A percentile compares a stretch with the other conserved stretches of the same genome.
These are phyloP conservation scores for Fragilariopsis cylindrus DNA, from an alignment of 108 stramenopile genomes.

Conservation along the genomic window DNA sequence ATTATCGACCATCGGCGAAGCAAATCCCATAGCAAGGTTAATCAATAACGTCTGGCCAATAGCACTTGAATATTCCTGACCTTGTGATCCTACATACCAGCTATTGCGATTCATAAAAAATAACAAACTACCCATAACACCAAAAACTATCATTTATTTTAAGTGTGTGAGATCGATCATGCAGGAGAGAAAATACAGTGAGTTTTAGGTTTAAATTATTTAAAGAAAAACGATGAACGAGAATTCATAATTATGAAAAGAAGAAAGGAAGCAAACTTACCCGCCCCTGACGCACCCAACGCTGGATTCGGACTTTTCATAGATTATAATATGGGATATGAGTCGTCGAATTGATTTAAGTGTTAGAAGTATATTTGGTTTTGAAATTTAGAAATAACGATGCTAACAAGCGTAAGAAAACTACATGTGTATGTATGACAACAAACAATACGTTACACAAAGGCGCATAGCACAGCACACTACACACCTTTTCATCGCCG, in stretches of 20 bases:
- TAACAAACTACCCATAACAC: slow-evolving; percentile 73
- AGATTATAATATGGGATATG: not conserved
- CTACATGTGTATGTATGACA: not conserved
- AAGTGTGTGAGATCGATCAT: no score
- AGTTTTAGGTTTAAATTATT: no score
- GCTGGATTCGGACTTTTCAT: slow-evolving; percentile 69
- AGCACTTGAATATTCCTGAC: slow-evolving; percentile 25
- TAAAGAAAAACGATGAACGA: no score
- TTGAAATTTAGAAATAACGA: no score
- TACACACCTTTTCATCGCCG: slow-evolving; percentile 31
- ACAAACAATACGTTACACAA: not conserved
- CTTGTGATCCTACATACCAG: slow-evolving; percentile 50
- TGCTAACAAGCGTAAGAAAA: not conserved
- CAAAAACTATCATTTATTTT: slow-evolving; percentile 50
- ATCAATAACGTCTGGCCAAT: slow-evolving; percentile 42
- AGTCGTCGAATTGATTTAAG: no score
- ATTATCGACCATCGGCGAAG: slow-evolving; percentile 69
- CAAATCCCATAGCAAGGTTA: slow-evolving; percentile 45
- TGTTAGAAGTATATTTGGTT: no score
- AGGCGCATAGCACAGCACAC: not conserved
- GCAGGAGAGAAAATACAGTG: no score
- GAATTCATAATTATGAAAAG: no score
- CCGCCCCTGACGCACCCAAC: slow-evolving; percentile 77
- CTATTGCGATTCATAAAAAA: slow-evolving; percentile 71
- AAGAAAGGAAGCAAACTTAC: no score